These are phyloP conservation scores for Cystobasidium onofrii DNA, from an alignment of 768 basidiomycete species.

Conservation along the genomic window DNA sequence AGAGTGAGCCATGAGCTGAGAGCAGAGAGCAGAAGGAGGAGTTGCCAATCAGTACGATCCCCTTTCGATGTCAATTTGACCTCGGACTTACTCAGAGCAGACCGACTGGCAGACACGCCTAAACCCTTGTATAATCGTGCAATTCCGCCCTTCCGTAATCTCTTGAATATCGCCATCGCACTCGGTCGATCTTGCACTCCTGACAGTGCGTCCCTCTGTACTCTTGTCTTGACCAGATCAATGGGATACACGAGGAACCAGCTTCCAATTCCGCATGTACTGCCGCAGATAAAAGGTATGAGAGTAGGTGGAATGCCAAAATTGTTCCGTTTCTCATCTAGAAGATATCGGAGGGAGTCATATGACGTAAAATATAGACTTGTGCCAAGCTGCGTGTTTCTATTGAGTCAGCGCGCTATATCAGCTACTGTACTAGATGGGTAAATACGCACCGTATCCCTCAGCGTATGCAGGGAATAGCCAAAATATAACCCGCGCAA, in stretches of 20 bases:
- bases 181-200: constrained; percentile 25
- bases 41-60: too few relatives aligned
- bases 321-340: constrained; percentile 17
- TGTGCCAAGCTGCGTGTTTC: not conserved
- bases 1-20: constrained; percentile 10
- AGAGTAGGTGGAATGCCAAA: constrained; percentile 31
- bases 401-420: too few relatives aligned
- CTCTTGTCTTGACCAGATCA: constrained; percentile 40
- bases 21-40: too few relatives aligned
- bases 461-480: constrained; percentile 36
- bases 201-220: constrained; percentile 40
- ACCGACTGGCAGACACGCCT: constrained; percentile 78
- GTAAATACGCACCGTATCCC: constrained; percentile 35
- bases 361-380: constrained; percentile 40
- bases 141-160: constrained; percentile 61
- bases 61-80: too few relatives aligned
- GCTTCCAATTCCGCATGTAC: constrained; percentile 33
- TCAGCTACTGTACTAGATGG: not conserved
- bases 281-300: constrained; percentile 38
- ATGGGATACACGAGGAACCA: constrained; percentile 33
- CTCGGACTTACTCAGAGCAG: constrained; percentile 12
- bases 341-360: constrained; percentile 38
- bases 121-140: constrained; percentile 83
- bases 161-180: constrained; percentile 37
- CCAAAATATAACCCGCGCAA: constrained; percentile 40